These are phyloP conservation scores for Saccharomycopsis crataegensis DNA, from an alignment of 1,139 yeast genomes.

Conservation along the genomic window DNA sequence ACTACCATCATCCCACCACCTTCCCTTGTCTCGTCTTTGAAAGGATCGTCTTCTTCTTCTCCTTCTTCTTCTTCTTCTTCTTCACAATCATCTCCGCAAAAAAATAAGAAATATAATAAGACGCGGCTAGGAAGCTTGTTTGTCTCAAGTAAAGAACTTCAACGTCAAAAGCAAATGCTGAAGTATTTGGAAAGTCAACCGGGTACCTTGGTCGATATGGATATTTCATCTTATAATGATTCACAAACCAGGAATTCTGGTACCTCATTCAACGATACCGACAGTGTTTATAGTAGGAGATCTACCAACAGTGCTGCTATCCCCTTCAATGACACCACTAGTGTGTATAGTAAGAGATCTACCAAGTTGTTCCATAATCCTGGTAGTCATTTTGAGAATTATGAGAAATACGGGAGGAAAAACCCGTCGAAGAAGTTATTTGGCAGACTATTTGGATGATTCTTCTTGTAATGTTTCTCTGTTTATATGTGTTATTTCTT, in stretches of 20 bases:
- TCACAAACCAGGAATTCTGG: not conserved
- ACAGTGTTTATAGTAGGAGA: not conserved
- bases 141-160: slow-evolving; percentile 8
- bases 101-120: slow-evolving; percentile 7
- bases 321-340: not conserved
- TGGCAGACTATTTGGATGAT: no score
- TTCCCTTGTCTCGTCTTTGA: no score
- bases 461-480: no score
- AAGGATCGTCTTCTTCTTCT: not conserved
- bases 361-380: no score
- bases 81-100: not conserved
- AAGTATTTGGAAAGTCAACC: not conserved
- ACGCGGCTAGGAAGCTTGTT: slow-evolving; percentile 8
- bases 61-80: not conserved
- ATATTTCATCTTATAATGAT: not conserved
- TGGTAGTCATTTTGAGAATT: no score
- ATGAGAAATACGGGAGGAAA: no score
- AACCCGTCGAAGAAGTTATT: no score
- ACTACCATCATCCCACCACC: no score
- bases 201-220: not conserved
- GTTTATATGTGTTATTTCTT: no score
- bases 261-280: not conserved
- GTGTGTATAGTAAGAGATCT: not conserved
- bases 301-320: no score
- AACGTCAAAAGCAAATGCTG: slow-evolving; percentile 1